Base-by-base conservation (phyloP, 2,329 filamentous ascomycete genomes). In the Fusarium tanahbumbuense region DNA sequence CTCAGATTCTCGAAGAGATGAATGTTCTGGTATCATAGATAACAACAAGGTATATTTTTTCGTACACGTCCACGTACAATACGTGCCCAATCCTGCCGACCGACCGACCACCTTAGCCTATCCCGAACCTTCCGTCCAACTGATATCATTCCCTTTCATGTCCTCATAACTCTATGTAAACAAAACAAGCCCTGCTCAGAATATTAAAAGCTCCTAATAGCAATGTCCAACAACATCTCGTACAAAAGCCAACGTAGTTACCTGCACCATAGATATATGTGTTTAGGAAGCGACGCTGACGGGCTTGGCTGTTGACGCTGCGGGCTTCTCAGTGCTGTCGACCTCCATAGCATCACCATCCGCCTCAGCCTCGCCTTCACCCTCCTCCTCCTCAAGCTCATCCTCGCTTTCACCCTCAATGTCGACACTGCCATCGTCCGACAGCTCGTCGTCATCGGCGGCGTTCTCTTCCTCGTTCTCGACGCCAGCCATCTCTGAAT, bases 351-450 rank as follows among this genome's bases (percentile, higher is more conserved):
- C 82, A 62, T 82, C 84, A 50, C 81, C 81, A n/a, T 53, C 76
- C 13, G 59, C 77, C 49, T 79, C 77, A 30, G 57, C 79, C 64
- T 81, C 82, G 18, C 57, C 80, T 25, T 70, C 83, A 79, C 90
- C 86, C 16, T 91, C 90, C 61, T 90, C 90, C 63, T 91, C 89
- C 56, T 90, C 89, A 25, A 93, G 88, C 66, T 90, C 90, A 32
- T 91, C 91, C 72, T 89, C 89, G 73, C 89, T 93, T 79, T 94
- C 92, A 58, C 89, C 90, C 76, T 93, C 92, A 47, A 94, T 88
- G 78, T 94, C 92, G 78, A 94, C 92, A 75, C 90, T 93, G 70
- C 90, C 92, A 63, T 89, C 91, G 65, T 94, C 92, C 18, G 90
- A 92, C 71, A 84, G 84, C 64, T 89, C 89, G 18, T 91, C 89